These are phyloP conservation scores for Pseudocercospora fijiensis DNA, from an alignment of 2,329 filamentous ascomycete genomes.

Conservation along the genomic window DNA sequence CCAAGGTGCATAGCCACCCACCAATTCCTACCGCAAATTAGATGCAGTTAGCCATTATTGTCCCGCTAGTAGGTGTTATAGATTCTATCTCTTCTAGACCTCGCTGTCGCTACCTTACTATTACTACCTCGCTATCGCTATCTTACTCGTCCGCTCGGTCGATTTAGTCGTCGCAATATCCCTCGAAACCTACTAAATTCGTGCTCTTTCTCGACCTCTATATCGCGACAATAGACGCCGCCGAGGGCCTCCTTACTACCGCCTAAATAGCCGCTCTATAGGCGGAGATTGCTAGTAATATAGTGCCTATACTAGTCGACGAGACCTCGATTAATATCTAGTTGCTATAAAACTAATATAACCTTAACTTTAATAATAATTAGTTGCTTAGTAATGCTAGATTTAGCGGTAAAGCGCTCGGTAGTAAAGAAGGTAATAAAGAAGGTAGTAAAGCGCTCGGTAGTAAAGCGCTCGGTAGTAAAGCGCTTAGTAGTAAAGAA, in stretches of 20 bases:
- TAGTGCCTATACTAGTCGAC: not conserved
- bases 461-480: no score
- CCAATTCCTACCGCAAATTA: not conserved
- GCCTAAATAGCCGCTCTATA: not conserved
- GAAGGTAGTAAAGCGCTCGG: no score
- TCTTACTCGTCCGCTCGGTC: not conserved
- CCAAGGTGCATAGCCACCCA: not conserved
- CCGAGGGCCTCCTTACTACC: not conserved
- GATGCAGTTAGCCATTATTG: not conserved
- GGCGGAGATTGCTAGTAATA: not conserved
- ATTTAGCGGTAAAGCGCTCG: no score
- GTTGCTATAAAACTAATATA: not conserved
- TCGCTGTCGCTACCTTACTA: not conserved
- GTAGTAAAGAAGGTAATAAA: no score
- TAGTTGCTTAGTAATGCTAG: no score
- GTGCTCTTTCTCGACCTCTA: not conserved
- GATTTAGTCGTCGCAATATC: not conserved
- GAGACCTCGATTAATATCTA: not conserved
- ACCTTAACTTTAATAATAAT: not conserved
- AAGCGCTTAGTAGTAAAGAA: no score
- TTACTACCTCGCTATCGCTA: no score
- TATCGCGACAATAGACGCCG: not conserved
- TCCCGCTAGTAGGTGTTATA: not conserved
- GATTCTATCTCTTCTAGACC: not conserved
- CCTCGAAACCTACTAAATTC: not conserved